phyloP scores from a whole-genome alignment of 768 basidiomycete genomes.

The Trametes coccinea region DNA sequence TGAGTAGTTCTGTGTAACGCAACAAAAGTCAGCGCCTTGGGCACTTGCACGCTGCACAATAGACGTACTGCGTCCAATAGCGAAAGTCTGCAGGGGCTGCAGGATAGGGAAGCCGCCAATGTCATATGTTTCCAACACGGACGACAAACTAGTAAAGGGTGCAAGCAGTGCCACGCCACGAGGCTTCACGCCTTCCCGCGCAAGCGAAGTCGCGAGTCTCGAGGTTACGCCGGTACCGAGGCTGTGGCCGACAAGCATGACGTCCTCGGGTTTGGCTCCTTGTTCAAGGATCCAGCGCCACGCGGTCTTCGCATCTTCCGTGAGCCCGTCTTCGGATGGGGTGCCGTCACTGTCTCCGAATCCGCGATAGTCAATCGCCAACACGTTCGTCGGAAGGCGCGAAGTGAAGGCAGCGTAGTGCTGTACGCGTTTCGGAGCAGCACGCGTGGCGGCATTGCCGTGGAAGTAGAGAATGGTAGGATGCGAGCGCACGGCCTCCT shows the following conservation, averaged over 20 bases:
- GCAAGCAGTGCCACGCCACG: constrained; percentile 44
- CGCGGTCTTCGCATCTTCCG: constrained; percentile 70
- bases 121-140: constrained; percentile 66
- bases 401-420: constrained; percentile 68
- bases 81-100: constrained; percentile 65
- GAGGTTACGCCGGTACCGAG: constrained; percentile 80
- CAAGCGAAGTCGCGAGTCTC: constrained; percentile 41
- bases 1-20: constrained; percentile 47
- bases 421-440: constrained; percentile 62
- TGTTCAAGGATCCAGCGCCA: constrained; percentile 74
- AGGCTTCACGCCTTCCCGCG: constrained; percentile 40
- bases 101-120: constrained; percentile 72
- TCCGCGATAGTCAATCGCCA: constrained; percentile 90
- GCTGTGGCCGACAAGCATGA: constrained; percentile 84
- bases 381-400: constrained; percentile 69
- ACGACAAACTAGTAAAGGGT: constrained; percentile 38
- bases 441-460: constrained; percentile 85
- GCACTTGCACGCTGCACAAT: no score
- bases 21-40: background rate
- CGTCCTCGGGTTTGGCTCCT: constrained; percentile 56
- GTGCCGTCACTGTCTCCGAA: constrained; percentile 83
- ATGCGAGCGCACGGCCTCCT: constrained; percentile 50
- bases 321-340: constrained; percentile 76
- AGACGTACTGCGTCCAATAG: constrained; percentile 61
- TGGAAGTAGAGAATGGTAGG: constrained; percentile 93